Evolutionary conservation across 2,329 filamentous ascomycete genomes (phyloP), one percentile per base, ranked within the genome.

Genomic region (Cladobotryum mycophilum): DNA sequence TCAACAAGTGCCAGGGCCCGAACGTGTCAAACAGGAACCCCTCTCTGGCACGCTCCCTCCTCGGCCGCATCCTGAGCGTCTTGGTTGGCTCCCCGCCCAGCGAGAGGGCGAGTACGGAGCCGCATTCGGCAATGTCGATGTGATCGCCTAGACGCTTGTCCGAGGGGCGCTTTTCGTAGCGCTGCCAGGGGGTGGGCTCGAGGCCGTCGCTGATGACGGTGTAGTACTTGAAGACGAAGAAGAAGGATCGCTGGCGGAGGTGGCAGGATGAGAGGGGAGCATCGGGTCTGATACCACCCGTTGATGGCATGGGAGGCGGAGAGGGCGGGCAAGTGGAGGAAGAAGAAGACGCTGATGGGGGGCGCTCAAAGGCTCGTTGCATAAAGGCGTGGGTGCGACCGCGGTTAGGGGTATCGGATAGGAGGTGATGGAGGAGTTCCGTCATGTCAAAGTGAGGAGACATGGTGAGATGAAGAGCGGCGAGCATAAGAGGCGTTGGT

Each of bases 191-290:
- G 58, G 81, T 78, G 0, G 82, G 81, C 33, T 72, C 69, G 38
- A 80, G 74, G 4, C 73, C 75, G 4, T 78, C 71, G 2, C 74
- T 76, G 12, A 84, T 74, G 6, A 83, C 71, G 5, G 81, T 84
- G 59, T 82, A 84, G 60, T 84, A 85, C 56, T 84, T 82, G 61
- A 85, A 83, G 40, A 74, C 78, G 60, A 85, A 84, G 56, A 82
- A 76, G 61, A 84, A 82, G 7, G 75, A 78, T 6, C 76, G 70
- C 56, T 80, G 80, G 12, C 74, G 75, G 7, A 76, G 66, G 4
- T 66, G 59, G 69, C 63, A 47, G 41, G 49, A 44, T 37, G 56
- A 25, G 43, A 45, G 68, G 36, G 42, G 4, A 40, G 45, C 12
- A 40, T 44, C 25, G 20, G 47, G 40, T 41, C 49, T 41, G 48